phyloP scores from a whole-genome alignment of 164 flowering plant species.

The Chimonanthus salicifolius region DNA sequence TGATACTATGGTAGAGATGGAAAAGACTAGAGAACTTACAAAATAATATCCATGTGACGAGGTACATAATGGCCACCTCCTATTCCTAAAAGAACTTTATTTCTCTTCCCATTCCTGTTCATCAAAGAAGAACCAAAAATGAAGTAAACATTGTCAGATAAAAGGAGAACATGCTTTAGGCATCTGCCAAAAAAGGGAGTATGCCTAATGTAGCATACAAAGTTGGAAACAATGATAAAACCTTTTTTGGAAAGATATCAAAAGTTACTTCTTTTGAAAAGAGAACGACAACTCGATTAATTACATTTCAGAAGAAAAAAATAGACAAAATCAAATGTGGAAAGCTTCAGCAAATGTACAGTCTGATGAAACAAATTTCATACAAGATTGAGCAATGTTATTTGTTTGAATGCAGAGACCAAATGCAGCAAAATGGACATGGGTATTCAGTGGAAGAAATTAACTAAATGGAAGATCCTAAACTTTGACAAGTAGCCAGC shows the following conservation, averaged over 20 bases:
- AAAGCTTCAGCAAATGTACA: neutral
- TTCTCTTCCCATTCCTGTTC: slow-evolving; percentile 35
- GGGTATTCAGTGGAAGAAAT: neutral
- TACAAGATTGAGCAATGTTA: neutral
- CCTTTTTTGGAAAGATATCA: neutral
- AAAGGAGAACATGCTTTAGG: neutral
- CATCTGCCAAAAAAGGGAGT: neutral
- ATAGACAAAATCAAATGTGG: neutral
- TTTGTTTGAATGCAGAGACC: no score
- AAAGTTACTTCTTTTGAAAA: no score
- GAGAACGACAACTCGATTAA: no score
- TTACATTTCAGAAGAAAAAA: neutral
- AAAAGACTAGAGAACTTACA: slow-evolving; percentile 14
- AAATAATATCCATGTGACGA: slow-evolving; percentile 60
- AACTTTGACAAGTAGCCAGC: neutral
- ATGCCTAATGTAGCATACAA: neutral
- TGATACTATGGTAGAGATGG: no score
- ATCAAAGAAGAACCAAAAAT: neutral
- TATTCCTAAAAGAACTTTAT: slow-evolving; percentile 74
- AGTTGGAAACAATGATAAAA: neutral
- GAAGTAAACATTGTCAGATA: neutral
- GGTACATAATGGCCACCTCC: slow-evolving; percentile 99
- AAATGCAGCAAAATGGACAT: no score
- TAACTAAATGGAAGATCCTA: neutral
- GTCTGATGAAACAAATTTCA: neutral